Conservation (phyloP, 2,329 filamentous ascomycete species). For the Celoporthe dispersa region DNA sequence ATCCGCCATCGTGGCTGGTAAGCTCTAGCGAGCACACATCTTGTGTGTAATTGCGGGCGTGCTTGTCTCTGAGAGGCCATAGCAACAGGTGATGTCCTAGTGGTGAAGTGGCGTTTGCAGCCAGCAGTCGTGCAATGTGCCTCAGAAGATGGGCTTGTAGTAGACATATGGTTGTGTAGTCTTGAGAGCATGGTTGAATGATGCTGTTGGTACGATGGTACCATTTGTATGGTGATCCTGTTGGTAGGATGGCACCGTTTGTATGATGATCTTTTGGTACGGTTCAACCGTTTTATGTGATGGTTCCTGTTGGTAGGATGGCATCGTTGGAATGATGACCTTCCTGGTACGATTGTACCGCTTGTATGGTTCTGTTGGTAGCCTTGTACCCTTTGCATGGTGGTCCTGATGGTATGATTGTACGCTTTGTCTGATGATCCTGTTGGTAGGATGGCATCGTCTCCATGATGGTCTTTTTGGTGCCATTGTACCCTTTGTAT, state of each 20-base stretch:
- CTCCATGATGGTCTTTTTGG: not conserved
- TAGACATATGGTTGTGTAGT: not conserved
- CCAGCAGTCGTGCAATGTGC: not conserved
- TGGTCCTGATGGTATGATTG: too few relatives aligned
- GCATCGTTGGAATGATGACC: not conserved
- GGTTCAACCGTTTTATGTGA: too few relatives aligned
- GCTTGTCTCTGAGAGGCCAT: not conserved
- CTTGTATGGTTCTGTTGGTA: too few relatives aligned
- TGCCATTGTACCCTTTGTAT: not conserved
- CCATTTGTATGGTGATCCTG: not conserved
- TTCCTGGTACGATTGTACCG: too few relatives aligned
- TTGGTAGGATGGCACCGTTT: not conserved
- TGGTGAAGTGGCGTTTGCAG: not conserved
- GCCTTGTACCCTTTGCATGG: too few relatives aligned
- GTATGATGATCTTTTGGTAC: too few relatives aligned
- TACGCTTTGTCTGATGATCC: too few relatives aligned
- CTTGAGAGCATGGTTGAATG: not conserved
- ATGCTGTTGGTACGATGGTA: not conserved
- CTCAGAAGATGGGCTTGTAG: not conserved
- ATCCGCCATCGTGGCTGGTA: not conserved
- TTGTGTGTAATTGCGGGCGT: not conserved
- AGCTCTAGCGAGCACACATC: not conserved
- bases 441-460: too few relatives aligned
- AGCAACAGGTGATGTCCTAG: not conserved
- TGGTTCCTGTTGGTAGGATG: not conserved